Percentiles rank a stretch among this genome's conserved stretches.
Evolutionary conservation across 495 filamentous ascomycete genomes (phyloP).

Genomic region (Filosporella fistucella): DNA sequence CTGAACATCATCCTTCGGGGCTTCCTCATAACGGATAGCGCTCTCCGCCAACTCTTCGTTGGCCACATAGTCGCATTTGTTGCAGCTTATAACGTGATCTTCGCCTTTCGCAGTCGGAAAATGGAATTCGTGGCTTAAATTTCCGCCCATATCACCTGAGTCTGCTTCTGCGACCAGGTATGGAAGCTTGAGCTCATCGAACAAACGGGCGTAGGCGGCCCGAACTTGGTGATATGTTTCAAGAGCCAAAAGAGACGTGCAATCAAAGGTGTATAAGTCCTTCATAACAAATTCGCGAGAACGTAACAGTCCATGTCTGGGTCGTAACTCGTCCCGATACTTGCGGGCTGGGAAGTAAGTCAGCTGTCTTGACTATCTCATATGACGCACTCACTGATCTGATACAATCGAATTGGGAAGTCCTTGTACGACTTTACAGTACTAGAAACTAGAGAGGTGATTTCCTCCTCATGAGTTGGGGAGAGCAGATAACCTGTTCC

Average conservation of each 20-base stretch:
- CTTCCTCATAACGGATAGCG: neutral
- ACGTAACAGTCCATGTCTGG: slow-evolving; percentile 84
- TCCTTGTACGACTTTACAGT: slow-evolving; percentile 81
- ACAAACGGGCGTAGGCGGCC: slow-evolving; percentile 65
- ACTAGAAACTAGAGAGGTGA: slow-evolving; percentile 72
- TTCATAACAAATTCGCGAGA: slow-evolving; percentile 96
- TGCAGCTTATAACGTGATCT: slow-evolving; percentile 76
- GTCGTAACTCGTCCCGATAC: slow-evolving; percentile 87
- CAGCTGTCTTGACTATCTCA: neutral
- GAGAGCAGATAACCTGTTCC: slow-evolving; percentile 71
- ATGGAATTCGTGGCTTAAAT: slow-evolving; percentile 91
- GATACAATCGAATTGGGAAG: slow-evolving; percentile 83
- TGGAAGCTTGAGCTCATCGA: slow-evolving; percentile 78
- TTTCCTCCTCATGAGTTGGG: slow-evolving; percentile 96
- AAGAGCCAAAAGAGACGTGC: slow-evolving; percentile 55
- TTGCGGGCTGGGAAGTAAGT: slow-evolving; percentile 64
- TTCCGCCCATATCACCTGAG: slow-evolving; percentile 93
- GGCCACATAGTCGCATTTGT: slow-evolving; percentile 65
- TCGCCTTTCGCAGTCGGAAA: slow-evolving; percentile 78
- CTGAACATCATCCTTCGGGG: neutral
- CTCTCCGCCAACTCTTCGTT: slow-evolving; percentile 76
- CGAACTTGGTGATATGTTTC: slow-evolving; percentile 73
- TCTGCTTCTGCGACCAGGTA: slow-evolving; percentile 83
- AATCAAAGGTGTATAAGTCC: slow-evolving; percentile 95
- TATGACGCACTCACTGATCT: slow-evolving; percentile 63